These are phyloP conservation scores for Castanea mollissima DNA, from an alignment of 306 rosid species.

Conservation along the genomic window DNA sequence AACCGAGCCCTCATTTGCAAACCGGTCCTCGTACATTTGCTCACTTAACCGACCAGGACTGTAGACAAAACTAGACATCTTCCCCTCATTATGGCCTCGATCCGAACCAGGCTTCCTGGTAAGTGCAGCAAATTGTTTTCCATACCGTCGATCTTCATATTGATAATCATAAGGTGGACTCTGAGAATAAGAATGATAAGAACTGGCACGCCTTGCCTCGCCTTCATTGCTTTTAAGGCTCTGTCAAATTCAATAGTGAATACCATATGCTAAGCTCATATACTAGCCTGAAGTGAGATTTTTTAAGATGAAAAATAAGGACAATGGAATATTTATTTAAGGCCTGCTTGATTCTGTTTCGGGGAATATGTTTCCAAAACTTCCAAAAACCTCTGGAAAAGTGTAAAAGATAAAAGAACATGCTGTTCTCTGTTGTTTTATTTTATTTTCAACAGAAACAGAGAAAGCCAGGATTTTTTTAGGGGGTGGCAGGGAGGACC, in stretches of 20 bases:
- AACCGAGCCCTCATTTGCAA: conserved; percentile 72
- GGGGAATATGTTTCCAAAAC: background rate
- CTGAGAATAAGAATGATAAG: conserved; percentile 95
- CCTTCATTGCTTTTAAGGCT: conserved; percentile 55
- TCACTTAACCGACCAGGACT: conserved; percentile 80
- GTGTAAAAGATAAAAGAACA: background rate
- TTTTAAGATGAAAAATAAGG: conserved; percentile 9
- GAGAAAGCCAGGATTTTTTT: background rate
- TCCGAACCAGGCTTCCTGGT: conserved; percentile 93
- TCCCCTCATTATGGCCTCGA: conserved; percentile 73
- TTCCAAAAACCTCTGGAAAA: background rate
- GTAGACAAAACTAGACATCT: conserved; percentile 57
- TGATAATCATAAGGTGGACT: conserved; percentile 99
- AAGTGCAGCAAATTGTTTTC: conserved; percentile 63
- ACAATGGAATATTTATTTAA: background rate
- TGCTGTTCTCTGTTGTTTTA: background rate
- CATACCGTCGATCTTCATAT: conserved; percentile 88
- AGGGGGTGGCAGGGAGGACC: background rate
- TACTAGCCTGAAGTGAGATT: conserved; percentile 5
- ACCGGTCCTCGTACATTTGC: conserved; percentile 60
- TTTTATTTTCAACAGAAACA: background rate
- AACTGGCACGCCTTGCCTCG: conserved; percentile 86
- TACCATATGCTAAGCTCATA: conserved; percentile 21
- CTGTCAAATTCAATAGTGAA: conserved; percentile 41
- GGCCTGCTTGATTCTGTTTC: background rate